These are phyloP conservation scores for Pichia cactophila DNA, from an alignment of 1,139 yeast species.

Conservation along the genomic window DNA sequence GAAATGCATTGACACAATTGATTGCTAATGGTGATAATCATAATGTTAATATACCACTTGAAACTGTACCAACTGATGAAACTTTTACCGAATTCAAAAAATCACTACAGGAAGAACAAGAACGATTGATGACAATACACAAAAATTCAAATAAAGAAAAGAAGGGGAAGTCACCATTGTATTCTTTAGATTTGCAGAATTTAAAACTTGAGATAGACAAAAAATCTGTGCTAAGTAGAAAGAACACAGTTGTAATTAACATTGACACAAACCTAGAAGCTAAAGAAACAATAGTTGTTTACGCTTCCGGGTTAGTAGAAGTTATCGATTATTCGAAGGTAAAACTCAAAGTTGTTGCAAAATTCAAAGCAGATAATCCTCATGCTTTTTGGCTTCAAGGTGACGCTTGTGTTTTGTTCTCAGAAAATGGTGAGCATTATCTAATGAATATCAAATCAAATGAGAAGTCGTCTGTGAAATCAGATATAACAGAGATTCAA, in stretches of 20 bases:
- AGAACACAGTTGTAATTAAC: not conserved
- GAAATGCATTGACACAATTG: constrained; percentile 46
- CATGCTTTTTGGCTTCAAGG: constrained; percentile 9
- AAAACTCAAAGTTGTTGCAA: constrained; percentile 4
- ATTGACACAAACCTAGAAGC: not conserved
- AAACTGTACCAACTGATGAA: constrained; percentile 3
- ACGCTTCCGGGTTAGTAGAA: constrained; percentile 5
- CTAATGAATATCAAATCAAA: constrained; percentile 1
- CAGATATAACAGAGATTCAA: constrained; percentile 1
- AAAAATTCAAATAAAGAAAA: constrained; percentile 12
- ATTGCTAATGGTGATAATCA: constrained; percentile 9
- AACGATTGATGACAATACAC: constrained; percentile 7
- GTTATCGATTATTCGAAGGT: constrained; percentile 1
- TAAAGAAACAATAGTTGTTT: constrained; percentile 2
- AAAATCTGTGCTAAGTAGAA: not conserved
- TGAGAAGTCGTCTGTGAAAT: not conserved
- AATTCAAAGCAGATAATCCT: not conserved
- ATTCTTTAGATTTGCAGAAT: not conserved
- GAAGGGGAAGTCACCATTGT: constrained; percentile 7
- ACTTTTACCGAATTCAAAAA: not conserved
- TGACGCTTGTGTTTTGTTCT: constrained; percentile 6
- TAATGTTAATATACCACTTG: not conserved
- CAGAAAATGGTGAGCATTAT: not conserved
- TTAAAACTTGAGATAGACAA: not conserved
- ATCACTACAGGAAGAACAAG: constrained; percentile 5